Percentiles rank a stretch among this genome's conserved stretches.
phyloP scores from a whole-genome alignment of 2,329 filamentous ascomycete genomes.

The Trichoderma arundinaceum region DNA sequence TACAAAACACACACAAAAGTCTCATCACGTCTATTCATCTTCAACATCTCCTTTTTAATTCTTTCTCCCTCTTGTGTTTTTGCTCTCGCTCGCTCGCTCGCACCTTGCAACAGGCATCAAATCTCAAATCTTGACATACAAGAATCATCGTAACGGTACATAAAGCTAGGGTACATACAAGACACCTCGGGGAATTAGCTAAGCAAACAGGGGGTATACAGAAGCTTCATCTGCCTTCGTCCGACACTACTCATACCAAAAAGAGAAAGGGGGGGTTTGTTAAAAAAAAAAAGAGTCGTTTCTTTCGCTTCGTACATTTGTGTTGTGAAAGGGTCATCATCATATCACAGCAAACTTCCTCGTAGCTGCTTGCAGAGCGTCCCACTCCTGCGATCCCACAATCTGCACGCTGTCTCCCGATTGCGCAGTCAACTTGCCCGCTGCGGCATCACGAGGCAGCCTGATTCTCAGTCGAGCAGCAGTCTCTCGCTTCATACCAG shows the following conservation, averaged over 20 bases:
- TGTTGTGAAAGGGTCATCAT: constrained; percentile 2
- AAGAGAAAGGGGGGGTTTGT: not conserved
- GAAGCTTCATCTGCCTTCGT: constrained; percentile 4
- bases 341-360: constrained; percentile 43
- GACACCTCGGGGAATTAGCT: constrained; percentile 3
- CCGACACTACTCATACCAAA: constrained; percentile 14
- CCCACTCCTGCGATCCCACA: constrained; percentile 61
- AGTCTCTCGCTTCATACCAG: constrained; percentile 41
- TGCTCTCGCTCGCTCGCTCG: not conserved
- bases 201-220: constrained; percentile 30
- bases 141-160: constrained; percentile 20
- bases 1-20: not conserved
- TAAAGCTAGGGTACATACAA: not conserved
- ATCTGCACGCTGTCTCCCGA: constrained; percentile 50
- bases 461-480: constrained; percentile 58
- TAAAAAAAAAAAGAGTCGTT: not conserved
- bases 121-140: constrained; percentile 22
- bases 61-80: not conserved
- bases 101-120: constrained; percentile 4
- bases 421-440: constrained; percentile 49
- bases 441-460: constrained; percentile 48
- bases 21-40: constrained; percentile 2
- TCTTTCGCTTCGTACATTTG: constrained; percentile 20
- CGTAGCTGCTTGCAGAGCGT: constrained; percentile 53
- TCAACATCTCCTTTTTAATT: not conserved